A percentile compares a stretch with the other conserved stretches of the same genome.
Conservation (phyloP, 805 yeast species). For the Yarrowia divulgata region DNA sequence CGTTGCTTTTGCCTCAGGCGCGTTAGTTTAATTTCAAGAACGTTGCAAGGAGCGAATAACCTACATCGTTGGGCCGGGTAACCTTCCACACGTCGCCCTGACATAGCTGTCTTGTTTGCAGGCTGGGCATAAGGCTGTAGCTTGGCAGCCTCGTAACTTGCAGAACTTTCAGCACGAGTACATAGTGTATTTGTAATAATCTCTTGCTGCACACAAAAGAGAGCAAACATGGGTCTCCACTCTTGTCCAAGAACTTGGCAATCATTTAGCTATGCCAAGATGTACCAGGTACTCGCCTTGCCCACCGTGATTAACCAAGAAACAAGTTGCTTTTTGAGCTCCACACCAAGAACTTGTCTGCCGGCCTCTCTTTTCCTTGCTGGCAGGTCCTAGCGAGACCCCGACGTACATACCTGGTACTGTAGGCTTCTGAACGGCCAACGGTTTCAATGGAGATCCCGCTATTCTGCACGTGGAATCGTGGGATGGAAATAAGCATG, state of each 20-base stretch:
- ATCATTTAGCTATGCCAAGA: slow-evolving; percentile 14
- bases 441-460: slow-evolving; percentile 30
- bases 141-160: slow-evolving; percentile 16
- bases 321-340: not conserved
- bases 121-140: slow-evolving; percentile 5
- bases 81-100: slow-evolving; percentile 25
- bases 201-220: not conserved
- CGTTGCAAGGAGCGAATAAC: not conserved
- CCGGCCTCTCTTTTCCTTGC: not conserved
- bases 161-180: not conserved
- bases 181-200: not conserved
- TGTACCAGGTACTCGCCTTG: not conserved
- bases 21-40: slow-evolving; percentile 20
- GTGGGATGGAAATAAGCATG: not conserved
- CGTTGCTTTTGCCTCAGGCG: slow-evolving; percentile 21
- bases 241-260: slow-evolving; percentile 3
- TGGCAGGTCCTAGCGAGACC: not conserved
- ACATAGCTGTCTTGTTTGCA: not conserved
- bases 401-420: not conserved
- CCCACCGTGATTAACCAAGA: not conserved
- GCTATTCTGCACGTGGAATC: slow-evolving; percentile 18
- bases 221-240: slow-evolving; percentile 3
- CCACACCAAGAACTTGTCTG: not conserved
- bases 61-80: slow-evolving; percentile 11
- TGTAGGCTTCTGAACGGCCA: not conserved